These are phyloP conservation scores for Triglochin maritima DNA, from an alignment of 106 monocot species.

Conservation along the genomic window DNA sequence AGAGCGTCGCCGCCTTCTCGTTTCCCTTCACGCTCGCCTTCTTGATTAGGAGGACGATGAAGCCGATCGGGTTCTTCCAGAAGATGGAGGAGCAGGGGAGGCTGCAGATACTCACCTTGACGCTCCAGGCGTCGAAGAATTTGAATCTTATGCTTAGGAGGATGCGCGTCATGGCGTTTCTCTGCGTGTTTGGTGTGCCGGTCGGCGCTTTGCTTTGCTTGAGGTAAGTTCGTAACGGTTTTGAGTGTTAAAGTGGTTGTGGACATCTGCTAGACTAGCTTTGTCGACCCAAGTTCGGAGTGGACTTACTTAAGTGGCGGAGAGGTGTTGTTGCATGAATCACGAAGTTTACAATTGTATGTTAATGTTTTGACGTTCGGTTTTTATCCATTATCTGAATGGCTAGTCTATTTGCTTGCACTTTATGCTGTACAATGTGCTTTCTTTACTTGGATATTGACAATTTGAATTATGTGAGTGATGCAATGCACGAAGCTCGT, in stretches of 20 bases:
- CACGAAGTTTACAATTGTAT: too few relatives aligned
- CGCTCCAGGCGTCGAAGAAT: slow-evolving; percentile 57
- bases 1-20: slow-evolving; percentile 57
- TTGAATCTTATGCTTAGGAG: slow-evolving; percentile 48
- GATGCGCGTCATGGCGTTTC: slow-evolving; percentile 31
- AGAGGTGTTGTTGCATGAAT: too few relatives aligned
- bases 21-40: slow-evolving; percentile 66
- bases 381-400: too few relatives aligned
- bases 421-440: too few relatives aligned
- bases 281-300: too few relatives aligned
- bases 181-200: slow-evolving; percentile 44
- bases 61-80: slow-evolving; percentile 67
- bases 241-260: neutral
- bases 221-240: slow-evolving; percentile 6
- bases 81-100: slow-evolving; percentile 91
- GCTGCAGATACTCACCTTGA: slow-evolving; percentile 79
- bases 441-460: too few relatives aligned
- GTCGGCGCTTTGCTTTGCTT: slow-evolving; percentile 35
- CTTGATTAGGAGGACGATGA: slow-evolving; percentile 53
- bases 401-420: too few relatives aligned
- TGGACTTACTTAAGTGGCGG: too few relatives aligned
- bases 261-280: neutral
- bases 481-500: too few relatives aligned
- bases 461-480: too few relatives aligned
- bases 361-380: too few relatives aligned